A percentile compares a stretch with the other conserved stretches of the same genome.
phyloP scores from a whole-genome alignment of 2,329 filamentous ascomycete genomes.

The Davidsoniella australis region DNA sequence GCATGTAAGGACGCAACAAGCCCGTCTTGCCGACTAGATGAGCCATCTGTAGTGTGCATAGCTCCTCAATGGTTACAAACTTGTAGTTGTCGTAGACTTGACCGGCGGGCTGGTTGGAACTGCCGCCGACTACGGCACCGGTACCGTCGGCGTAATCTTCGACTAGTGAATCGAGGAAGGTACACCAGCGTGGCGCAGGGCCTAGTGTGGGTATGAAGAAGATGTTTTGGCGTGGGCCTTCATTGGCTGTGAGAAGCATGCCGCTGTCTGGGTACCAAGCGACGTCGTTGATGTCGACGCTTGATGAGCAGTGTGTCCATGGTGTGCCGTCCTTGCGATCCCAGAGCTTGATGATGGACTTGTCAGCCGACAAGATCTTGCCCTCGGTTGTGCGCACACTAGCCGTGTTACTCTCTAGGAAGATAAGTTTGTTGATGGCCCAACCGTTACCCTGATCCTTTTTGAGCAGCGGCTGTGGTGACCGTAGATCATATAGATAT shows the following conservation, averaged over 20 bases:
- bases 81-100: conserved; percentile 98
- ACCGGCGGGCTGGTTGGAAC: conserved; percentile 35
- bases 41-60: conserved; percentile 69
- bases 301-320: conserved; percentile 90
- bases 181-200: conserved; percentile 86
- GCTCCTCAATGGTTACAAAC: conserved; percentile 77
- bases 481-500: conserved; percentile 81
- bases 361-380: conserved; percentile 84
- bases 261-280: conserved; percentile 84
- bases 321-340: conserved; percentile 65
- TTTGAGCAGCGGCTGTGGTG: conserved; percentile 65
- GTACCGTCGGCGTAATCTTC: conserved; percentile 81
- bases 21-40: conserved; percentile 85
- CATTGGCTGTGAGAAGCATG: conserved; percentile 93
- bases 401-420: conserved; percentile 47
- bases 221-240: conserved; percentile 84
- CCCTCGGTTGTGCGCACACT: conserved; percentile 65
- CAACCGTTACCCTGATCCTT: conserved; percentile 96
- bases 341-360: conserved; percentile 95
- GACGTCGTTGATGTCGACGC: conserved; percentile 87
- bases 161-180: conserved; percentile 91
- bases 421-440: conserved; percentile 68
- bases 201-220: conserved; percentile 92
- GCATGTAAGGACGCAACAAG: conserved; percentile 89
- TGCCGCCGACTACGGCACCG: conserved; percentile 11